Evolutionary conservation across 257 asterid genomes (phyloP).

Genomic region (Fraxinus cuspidata): DNA sequence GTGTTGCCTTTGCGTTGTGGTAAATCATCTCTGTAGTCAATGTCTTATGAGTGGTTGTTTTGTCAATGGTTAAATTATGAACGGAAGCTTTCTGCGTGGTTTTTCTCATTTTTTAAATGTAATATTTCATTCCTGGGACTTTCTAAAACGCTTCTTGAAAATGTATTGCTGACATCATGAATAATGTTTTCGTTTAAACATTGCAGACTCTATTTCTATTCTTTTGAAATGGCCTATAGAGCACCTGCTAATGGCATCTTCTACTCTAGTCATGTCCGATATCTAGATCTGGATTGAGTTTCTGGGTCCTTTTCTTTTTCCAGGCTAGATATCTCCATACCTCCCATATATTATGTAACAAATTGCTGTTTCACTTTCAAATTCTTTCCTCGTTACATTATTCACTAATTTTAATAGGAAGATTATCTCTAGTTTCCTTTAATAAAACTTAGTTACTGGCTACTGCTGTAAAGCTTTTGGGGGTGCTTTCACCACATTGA

Average conservation of each 20-base stretch:
- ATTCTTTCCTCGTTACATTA: neutral
- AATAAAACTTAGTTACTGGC: neutral
- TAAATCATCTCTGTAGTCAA: neutral
- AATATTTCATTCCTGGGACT: neutral
- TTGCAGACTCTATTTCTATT: neutral
- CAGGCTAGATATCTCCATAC: neutral
- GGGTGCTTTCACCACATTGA: neutral
- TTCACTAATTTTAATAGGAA: neutral
- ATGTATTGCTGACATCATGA: neutral
- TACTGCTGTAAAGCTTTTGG: neutral
- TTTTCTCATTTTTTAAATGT: neutral
- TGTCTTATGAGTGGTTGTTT: neutral
- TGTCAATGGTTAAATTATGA: neutral
- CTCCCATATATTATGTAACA: neutral
- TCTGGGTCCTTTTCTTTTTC: neutral
- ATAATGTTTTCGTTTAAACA: neutral
- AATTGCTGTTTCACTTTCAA: neutral
- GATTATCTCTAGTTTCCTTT: neutral
- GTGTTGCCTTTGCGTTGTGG: neutral
- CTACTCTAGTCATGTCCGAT: neutral
- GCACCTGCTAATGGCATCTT: neutral
- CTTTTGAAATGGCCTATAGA: neutral
- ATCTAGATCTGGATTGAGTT: neutral
- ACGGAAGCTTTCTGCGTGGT: neutral
- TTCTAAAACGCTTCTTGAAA: neutral